phyloP scores from a whole-genome alignment of 2,329 filamentous ascomycete genomes.

The Graphiopsis chlorocephala region DNA sequence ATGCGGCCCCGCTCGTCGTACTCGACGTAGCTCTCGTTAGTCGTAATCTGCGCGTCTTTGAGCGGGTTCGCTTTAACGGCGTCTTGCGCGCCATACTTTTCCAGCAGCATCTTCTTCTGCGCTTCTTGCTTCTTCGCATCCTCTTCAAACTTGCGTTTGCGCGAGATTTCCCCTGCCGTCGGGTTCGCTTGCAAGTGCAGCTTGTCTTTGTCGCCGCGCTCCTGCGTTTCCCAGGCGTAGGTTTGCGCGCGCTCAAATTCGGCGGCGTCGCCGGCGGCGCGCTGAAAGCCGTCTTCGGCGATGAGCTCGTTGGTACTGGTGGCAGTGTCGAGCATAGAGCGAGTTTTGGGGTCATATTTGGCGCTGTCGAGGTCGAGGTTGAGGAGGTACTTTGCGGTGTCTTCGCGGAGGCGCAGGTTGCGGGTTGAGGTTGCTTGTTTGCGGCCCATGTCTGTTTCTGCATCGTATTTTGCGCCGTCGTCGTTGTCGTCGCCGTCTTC shows the following conservation, averaged over 20 bases:
- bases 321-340: slow-evolving; percentile 82
- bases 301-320: slow-evolving; percentile 77
- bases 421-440: slow-evolving; percentile 87
- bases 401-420: slow-evolving; percentile 87
- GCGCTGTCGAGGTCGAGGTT: slow-evolving; percentile 95
- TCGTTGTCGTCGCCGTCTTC: slow-evolving; percentile 64
- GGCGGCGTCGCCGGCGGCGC: slow-evolving; percentile 82
- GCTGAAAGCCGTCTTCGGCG: slow-evolving; percentile 89
- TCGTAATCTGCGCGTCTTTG: slow-evolving; percentile 66
- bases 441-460: slow-evolving; percentile 94
- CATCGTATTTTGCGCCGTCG: slow-evolving; percentile 70
- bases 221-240: slow-evolving; percentile 95
- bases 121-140: slow-evolving; percentile 66
- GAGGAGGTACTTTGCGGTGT: slow-evolving; percentile 93
- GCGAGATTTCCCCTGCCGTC: slow-evolving; percentile 80
- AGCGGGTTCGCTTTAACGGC: slow-evolving; percentile 56
- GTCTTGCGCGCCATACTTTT: slow-evolving; percentile 77
- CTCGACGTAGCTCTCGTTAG: slow-evolving; percentile 85
- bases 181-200: slow-evolving; percentile 95
- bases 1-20: slow-evolving; percentile 88
- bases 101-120: slow-evolving; percentile 66
- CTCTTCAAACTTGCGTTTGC: slow-evolving; percentile 76
- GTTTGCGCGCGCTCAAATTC: slow-evolving; percentile 87
- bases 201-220: slow-evolving; percentile 72
- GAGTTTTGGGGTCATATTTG: slow-evolving; percentile 95